These are phyloP conservation scores for Penicillium sp. DNA, from an alignment of 2,329 filamentous ascomycete genomes.

Conservation along the genomic window DNA sequence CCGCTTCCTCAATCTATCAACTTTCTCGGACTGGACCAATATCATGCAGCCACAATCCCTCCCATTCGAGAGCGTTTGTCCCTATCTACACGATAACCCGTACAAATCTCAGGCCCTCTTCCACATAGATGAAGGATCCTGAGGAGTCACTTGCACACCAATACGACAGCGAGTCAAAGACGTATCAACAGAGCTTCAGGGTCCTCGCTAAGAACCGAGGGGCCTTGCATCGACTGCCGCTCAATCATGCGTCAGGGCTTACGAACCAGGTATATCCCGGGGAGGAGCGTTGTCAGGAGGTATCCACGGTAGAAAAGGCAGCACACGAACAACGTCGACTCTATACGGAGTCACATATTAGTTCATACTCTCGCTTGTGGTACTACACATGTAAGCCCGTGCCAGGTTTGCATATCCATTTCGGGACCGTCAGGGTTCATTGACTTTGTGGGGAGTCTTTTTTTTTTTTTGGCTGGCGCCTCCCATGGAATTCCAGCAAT, in stretches of 20 bases:
- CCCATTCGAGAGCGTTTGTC: constrained; percentile 6
- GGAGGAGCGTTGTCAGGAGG: not conserved
- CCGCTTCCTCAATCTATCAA: constrained; percentile 10
- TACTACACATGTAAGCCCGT: constrained; percentile 2
- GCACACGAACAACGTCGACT: not conserved
- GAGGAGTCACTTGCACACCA: not conserved
- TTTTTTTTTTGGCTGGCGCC: not conserved
- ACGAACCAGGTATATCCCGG: not conserved
- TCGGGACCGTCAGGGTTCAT: not conserved
- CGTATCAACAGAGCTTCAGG: not conserved
- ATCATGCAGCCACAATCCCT: constrained; percentile 17
- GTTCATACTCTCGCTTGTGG: constrained; percentile 4
- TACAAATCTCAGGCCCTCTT: not conserved
- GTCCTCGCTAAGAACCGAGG: not conserved
- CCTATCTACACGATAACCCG: constrained; percentile 11
- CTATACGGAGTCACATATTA: not conserved
- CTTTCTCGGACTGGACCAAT: not conserved
- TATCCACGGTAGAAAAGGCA: not conserved
- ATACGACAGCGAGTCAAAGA: not conserved
- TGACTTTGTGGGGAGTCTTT: not conserved
- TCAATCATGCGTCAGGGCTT: not conserved
- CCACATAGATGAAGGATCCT: not conserved
- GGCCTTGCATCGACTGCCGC: not conserved
- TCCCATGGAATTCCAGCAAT: constrained; percentile 14
- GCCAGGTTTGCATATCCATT: constrained; percentile 12